Evolutionary conservation across 257 asterid genomes (phyloP).

Genomic region (Plectranthus barbatus): DNA sequence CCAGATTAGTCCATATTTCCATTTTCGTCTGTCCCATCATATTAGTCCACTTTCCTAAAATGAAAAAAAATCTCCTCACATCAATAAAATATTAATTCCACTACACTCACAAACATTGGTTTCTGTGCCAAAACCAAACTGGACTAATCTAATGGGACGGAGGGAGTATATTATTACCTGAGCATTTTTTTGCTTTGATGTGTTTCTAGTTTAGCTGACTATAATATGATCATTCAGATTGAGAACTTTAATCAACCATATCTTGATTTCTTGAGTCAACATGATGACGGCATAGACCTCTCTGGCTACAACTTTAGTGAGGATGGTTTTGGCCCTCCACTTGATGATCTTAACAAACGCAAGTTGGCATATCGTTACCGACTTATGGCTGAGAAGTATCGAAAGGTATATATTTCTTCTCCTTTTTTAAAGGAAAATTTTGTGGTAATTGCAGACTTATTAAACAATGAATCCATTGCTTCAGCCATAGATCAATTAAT

Average conservation of each 20-base stretch:
- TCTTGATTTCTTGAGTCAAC: slow-evolving; percentile 51
- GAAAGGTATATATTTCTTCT: slow-evolving; percentile 41
- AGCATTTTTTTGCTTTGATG: neutral
- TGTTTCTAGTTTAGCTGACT: slow-evolving; percentile 15
- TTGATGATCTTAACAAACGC: slow-evolving; percentile 55
- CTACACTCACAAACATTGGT: no score
- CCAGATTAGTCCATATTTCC: no score
- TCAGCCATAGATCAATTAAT: neutral
- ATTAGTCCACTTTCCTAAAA: no score
- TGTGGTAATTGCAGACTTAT: neutral
- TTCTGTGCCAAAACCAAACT: no score
- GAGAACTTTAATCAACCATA: slow-evolving; percentile 77
- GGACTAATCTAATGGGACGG: no score
- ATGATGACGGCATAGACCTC: slow-evolving; percentile 72
- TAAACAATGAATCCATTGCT: neutral
- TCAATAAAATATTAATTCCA: no score
- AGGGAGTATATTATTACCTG: no score
- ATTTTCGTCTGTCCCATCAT: no score
- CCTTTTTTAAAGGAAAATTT: neutral
- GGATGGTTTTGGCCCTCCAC: slow-evolving; percentile 56
- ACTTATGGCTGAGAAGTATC: slow-evolving; percentile 56
- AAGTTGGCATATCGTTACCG: slow-evolving; percentile 84
- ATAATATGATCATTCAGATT: slow-evolving; percentile 33
- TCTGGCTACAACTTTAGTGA: slow-evolving; percentile 56
- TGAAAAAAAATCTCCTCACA: no score